Evolutionary conservation across 441 rosid species (phyloP).

Genomic region (Arabidopsis lyrata): DNA sequence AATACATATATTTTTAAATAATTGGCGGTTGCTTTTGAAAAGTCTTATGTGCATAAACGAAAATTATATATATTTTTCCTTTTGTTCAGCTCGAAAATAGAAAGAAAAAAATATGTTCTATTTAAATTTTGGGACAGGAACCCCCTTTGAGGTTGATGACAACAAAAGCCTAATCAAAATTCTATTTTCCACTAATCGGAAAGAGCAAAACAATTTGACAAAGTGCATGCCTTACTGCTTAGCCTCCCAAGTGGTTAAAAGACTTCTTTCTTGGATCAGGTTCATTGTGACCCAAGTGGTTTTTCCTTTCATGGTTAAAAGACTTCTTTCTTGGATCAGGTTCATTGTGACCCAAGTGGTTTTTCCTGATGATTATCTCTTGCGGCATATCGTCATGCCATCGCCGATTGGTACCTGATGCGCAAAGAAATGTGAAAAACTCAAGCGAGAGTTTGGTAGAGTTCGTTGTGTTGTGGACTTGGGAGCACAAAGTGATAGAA

Average conservation of each 20-base stretch:
- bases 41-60: no score
- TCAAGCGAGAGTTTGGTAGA: background rate
- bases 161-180: no score
- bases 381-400: conserved; percentile 86
- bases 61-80: no score
- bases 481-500: background rate
- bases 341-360: conserved; percentile 1
- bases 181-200: no score
- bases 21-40: no score
- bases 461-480: background rate
- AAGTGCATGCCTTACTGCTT: background rate
- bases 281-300: conserved; percentile 1
- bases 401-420: conserved; percentile 86
- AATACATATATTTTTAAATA: no score
- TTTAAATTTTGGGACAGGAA: no score
- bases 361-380: conserved; percentile 51
- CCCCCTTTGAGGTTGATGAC: no score
- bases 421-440: conserved; percentile 13
- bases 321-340: conserved; percentile 13
- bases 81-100: no score
- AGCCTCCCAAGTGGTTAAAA: background rate
- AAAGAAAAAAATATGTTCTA: no score
- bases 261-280: conserved; percentile 13
- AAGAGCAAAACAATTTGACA: background rate
- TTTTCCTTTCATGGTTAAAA: background rate